These are phyloP conservation scores for Calophaca sinica DNA, from an alignment of 306 rosid genomes.

Conservation along the genomic window DNA sequence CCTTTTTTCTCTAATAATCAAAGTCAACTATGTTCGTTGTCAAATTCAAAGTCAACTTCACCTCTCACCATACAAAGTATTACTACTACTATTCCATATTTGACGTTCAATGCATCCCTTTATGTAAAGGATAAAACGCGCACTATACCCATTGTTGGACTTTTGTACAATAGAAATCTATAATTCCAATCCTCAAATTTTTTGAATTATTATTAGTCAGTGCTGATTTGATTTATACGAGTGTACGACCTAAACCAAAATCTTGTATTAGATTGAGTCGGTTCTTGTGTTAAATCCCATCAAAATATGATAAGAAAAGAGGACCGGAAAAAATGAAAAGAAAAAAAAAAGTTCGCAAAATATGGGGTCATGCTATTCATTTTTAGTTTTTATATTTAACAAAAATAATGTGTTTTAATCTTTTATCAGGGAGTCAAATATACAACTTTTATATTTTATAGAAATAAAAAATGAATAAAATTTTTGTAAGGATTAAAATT, in stretches of 20 bases:
- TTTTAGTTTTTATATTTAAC: no score
- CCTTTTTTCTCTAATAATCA: not conserved
- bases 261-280: constrained; percentile 3
- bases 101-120: constrained; percentile 25
- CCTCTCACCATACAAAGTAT: constrained; percentile 21
- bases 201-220: not conserved
- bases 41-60: constrained; percentile 25
- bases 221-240: not conserved
- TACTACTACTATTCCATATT: not conserved
- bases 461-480: no score
- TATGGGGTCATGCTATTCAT: no score
- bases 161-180: constrained; percentile 7
- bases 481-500: no score
- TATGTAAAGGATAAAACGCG: constrained; percentile 12
- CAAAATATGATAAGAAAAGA: not conserved
- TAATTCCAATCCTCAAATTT: not conserved
- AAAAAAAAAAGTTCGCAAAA: not conserved
- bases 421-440: no score
- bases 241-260: constrained; percentile 9
- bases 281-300: constrained; percentile 16
- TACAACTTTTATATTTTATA: no score
- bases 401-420: no score
- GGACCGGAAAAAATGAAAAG: not conserved
- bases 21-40: not conserved
- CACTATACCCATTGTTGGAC: constrained; percentile 11